Base-by-base conservation (phyloP, 2,329 filamentous ascomycete species). In the Penicillium expansum region DNA sequence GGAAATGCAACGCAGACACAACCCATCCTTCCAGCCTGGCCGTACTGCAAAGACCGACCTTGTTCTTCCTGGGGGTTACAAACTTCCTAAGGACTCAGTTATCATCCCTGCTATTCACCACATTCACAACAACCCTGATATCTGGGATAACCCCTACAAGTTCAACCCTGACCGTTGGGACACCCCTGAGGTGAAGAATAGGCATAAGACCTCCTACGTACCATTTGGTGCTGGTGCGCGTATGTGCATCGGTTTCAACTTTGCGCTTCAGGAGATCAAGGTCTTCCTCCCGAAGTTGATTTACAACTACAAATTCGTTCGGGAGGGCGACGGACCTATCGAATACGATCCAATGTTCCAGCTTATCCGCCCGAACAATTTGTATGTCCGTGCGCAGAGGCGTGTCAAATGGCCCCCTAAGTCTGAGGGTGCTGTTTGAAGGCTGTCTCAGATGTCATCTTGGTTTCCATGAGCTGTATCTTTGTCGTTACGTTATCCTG, bases 221-320 rank as follows among this genome's bases (percentile, higher is more conserved):
- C 85, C 85, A 0, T 88, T 87, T 59, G 84, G 80, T 0, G 73
- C 78, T 0, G 85, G 85, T 0, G 79, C 76, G 0, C 74, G 85
- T 1, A 80, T 79, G 72, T 87, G 85, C 59, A 83, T 87, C 50
- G 85, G 84, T 0, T 86, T 86, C 77, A 86, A 86, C 70, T 86
- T 86, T 68, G 85, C 84, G 0, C 72, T 87, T 6, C 78, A 81
- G 57, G 83, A 87, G 69, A 76, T 85, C 57, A 86, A 86, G 73
- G 76, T 85, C 18, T 68, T 73, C 33, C 47, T 87, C 60, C 75
- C 79, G 1, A 82, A 86, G 74, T 70, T 87, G 39, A 70, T 87
- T 1, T 86, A 80, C 56, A 76, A 84, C 7, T 87, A 87, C 66
- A 73, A 82, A 53, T 87, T 85, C 56, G 69, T 59, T 11, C 68